Base-by-base conservation (phyloP, 2,329 filamentous ascomycete genomes). In the Whalleya microplaca region DNA sequence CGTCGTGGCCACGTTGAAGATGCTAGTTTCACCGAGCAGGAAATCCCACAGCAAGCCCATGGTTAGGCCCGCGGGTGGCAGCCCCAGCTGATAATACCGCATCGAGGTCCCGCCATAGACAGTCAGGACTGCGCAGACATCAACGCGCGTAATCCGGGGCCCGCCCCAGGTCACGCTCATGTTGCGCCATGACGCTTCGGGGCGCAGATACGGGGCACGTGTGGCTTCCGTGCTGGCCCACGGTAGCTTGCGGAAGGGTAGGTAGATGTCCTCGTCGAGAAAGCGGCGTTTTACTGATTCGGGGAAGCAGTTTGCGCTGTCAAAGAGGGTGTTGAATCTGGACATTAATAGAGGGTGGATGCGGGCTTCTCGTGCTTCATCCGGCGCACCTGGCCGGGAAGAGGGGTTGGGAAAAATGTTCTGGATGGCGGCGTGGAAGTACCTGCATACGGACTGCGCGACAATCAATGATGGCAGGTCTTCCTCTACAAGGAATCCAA, bases 21-120 rank as follows among this genome's bases (percentile, higher is more conserved):
- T 37, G 20, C 44, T 41, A 4, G 9, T 1, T 19, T 45, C 41
- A 7, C 54, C 51, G 2, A 48, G 47, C 14, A 61, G 42, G 2
- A 58, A 19, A 23, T 58, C 55, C 42, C 58, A 61, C 2, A 61
- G 29, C 7, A 58, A 9, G 29, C 58, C 58, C 51, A 61, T 58
- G 8, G 58, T 61, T 2, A 61, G 40, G 5, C 21, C 45, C 3
- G 40, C 10, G 7, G 41, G 21, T 16, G 48, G 53, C n/a, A 59
- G 51, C 8, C 53, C 47, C 5, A 59, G 41, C 46, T 56, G 40
- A 3, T 23, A 3, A 37, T 27, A 59, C 1, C 5, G 2, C 52
- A 53, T 40, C 8, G 23, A 18, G 21, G 21, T 51, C 9, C 49
- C 47, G 40, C 53, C 46, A 12, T 50, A 53, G 16, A 45, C 20